Percentiles rank a stretch among this genome's conserved stretches.
phyloP scores from a whole-genome alignment of 352 stramenopile species.

The Pelagophyceae sp. region DNA sequence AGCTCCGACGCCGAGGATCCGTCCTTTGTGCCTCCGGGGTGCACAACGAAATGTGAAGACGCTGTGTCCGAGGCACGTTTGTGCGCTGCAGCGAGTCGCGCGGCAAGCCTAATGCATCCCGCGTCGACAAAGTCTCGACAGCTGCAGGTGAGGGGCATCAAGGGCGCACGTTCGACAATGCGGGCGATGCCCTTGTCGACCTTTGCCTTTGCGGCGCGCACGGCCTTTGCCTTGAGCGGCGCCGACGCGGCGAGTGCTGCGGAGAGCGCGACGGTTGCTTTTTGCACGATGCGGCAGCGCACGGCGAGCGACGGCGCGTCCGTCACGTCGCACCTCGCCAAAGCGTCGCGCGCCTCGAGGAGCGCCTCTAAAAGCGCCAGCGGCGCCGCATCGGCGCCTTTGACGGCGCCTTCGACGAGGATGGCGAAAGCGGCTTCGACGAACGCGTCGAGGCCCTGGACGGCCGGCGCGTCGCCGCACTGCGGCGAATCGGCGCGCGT shows the following conservation, averaged over 20 bases:
- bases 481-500: no score
- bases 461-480: no score
- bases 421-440: background rate
- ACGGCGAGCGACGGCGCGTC: background rate
- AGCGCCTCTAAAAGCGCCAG: background rate
- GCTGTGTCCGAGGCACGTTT: no score
- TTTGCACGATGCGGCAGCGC: background rate
- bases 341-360: background rate
- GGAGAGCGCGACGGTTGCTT: background rate
- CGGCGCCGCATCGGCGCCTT: background rate
- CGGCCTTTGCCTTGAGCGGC: background rate
- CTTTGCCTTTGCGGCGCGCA: background rate
- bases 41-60: no score
- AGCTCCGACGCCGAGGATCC: no score
- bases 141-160: no score
- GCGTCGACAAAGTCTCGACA: no score
- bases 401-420: background rate
- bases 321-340: background rate
- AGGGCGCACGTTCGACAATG: background rate
- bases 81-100: background rate
- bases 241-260: background rate
- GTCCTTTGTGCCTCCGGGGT: no score
- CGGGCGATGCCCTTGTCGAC: background rate
- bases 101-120: no score
- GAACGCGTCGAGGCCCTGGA: background rate